Evolutionary conservation across 352 stramenopile species (phyloP).

Genomic region (Phytophthora pistaciae): DNA sequence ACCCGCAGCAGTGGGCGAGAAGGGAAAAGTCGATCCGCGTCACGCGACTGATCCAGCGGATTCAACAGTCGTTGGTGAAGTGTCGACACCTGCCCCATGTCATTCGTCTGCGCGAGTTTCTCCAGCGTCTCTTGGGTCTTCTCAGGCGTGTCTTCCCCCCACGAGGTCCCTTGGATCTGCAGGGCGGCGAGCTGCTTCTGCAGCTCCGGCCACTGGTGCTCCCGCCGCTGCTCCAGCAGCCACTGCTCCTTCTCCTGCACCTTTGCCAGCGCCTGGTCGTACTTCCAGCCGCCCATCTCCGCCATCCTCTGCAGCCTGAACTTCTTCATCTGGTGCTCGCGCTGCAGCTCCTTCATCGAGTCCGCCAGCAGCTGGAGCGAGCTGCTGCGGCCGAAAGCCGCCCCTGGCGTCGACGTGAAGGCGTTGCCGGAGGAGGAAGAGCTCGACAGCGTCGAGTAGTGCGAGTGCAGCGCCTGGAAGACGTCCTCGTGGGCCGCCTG

Average conservation of each 20-base stretch:
- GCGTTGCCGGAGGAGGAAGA: constrained; percentile 3
- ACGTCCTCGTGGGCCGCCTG: constrained; percentile 77
- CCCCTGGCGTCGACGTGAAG: constrained; percentile 18
- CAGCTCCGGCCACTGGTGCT: constrained; percentile 73
- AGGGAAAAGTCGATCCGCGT: constrained; percentile 56
- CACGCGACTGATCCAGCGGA: constrained; percentile 73
- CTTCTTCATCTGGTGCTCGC: constrained; percentile 89
- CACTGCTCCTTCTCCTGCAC: constrained; percentile 67
- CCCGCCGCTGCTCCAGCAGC: constrained; percentile 60
- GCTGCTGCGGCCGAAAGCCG: constrained; percentile 26
- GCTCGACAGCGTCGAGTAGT: constrained; percentile 45
- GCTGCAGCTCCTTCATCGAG: constrained; percentile 84
- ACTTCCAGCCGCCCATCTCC: constrained; percentile 82
- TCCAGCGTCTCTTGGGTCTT: constrained; percentile 31
- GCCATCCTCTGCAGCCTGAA: constrained; percentile 65
- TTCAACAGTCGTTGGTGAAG: constrained; percentile 69
- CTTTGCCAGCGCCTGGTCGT: constrained; percentile 65
- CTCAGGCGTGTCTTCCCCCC: constrained; percentile 8
- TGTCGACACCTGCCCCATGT: constrained; percentile 66
- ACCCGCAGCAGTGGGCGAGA: constrained; percentile 76
- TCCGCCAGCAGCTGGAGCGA: constrained; percentile 62
- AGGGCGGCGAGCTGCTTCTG: constrained; percentile 48
- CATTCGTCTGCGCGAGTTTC: constrained; percentile 34
- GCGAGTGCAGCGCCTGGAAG: constrained; percentile 75
- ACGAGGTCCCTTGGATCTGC: constrained; percentile 20